Evolutionary conservation across 169 alveolate genomes (phyloP), one percentile per base, ranked within the genome.

Genomic region (Eimeria tenella): DNA sequence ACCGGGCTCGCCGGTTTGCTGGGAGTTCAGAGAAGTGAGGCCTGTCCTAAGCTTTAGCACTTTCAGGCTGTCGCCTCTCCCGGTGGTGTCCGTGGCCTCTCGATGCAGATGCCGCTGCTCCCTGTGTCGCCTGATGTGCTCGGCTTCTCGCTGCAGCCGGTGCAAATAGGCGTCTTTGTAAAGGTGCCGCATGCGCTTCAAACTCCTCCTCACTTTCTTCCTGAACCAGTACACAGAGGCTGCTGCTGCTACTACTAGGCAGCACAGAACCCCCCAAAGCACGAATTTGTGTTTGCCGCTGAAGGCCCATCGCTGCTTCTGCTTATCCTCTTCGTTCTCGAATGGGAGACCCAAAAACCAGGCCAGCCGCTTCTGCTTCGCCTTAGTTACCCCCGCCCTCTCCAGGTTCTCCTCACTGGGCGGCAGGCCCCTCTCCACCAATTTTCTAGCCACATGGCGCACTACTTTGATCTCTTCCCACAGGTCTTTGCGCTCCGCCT

Each of bases 281-380:
- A 58, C 19, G 68, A 58, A 10, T 31, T 31, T 71, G 17, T 10
- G 23, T 7, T 71, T 71, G 11, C 10, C 53, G n/a, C 17, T 71
- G 23, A 21, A 9, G 23, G 19, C 19, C 17, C 56, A 25, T 50
- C 11, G n/a, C 55, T 71, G n/a, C 55, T 71, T 21, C 55, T 71
- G 82, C 17, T 25, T 21, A 15, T 71, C 55, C 55, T 71, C 19
- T 21, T 23, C 53, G 55, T 50, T 71, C 7, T 21, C 23, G 19
- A 71, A 71, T 25, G 82, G 82, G 13, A 71, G 7, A 7, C 82
- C 82, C 49, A 71, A 71, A 5, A 71, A 21, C 82, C 82, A 71
- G 0, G 82, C 82, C 13, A 71, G 23, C 11, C 52, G 50, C 23
- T 31, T 21, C 52, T 71, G 82, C 52, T 71, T 71, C 1, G 50